phyloP scores from a whole-genome alignment of 345 rosid genomes.

The Bretschneidera sinensis region DNA sequence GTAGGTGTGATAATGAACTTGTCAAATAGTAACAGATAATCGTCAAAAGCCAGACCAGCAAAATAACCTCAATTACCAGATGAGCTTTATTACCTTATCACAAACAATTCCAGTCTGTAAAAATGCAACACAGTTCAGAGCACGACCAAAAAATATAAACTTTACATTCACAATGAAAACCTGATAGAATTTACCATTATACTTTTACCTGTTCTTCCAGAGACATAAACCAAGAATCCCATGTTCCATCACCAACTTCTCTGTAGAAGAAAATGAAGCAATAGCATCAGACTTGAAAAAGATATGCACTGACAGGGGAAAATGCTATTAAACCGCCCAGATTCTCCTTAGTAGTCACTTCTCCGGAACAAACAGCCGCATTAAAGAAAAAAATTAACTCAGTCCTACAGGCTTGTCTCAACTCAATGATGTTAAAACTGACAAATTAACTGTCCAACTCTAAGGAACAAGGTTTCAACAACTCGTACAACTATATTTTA shows the following conservation, averaged over 20 bases:
- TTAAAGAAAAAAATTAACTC: background rate
- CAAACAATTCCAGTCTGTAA: constrained; percentile 56
- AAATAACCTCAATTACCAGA: background rate
- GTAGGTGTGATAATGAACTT: constrained; percentile 13
- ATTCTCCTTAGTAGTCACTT: background rate
- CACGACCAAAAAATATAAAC: background rate
- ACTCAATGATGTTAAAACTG: background rate
- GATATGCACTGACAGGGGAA: background rate
- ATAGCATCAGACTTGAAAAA: constrained; percentile 1
- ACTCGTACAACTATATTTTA: background rate
- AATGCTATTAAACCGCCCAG: background rate
- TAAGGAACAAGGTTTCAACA: background rate
- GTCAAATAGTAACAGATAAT: constrained; percentile 3
- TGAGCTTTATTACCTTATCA: constrained; percentile 45
- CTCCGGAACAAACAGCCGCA: background rate
- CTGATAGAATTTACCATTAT: background rate
- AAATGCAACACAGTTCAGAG: constrained; percentile 7
- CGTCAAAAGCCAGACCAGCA: background rate
- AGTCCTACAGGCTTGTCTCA: too few relatives aligned
- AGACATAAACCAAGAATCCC: constrained; percentile 94
- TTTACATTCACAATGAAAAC: constrained; percentile 3
- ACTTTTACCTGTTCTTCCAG: constrained; percentile 59
- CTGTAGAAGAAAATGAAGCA: constrained; percentile 32
- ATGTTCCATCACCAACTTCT: constrained; percentile 77
- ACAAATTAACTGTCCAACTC: background rate